Evolutionary conservation across 495 filamentous ascomycete genomes (phyloP).

Genomic region (Penicillium longicatenatum): DNA sequence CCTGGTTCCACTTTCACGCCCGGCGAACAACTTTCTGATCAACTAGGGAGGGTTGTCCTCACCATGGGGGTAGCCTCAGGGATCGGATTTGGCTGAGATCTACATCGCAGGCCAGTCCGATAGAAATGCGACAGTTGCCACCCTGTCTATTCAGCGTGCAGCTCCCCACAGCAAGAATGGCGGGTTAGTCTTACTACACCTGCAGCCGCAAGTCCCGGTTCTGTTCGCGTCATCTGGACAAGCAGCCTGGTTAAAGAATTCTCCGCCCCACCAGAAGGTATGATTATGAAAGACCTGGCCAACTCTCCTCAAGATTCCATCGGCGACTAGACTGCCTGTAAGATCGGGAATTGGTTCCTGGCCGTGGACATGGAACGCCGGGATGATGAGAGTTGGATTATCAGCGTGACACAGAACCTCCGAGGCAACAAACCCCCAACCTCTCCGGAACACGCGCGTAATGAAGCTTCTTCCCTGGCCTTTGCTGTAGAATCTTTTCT

Average conservation of each 20-base stretch:
- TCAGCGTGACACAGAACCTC: conserved; percentile 29
- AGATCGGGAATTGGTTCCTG: conserved; percentile 32
- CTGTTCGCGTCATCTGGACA: conserved; percentile 18
- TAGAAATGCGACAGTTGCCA: neutral
- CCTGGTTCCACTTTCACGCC: too few relatives aligned
- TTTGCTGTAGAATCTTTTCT: conserved; percentile 29
- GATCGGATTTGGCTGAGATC: too few relatives aligned
- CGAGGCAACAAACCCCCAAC: conserved; percentile 8
- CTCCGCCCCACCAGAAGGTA: conserved; percentile 1
- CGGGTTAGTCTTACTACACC: conserved; percentile 41
- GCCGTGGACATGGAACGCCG: conserved; percentile 19
- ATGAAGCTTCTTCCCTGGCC: conserved; percentile 20
- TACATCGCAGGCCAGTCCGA: conserved; percentile 7
- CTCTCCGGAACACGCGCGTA: too few relatives aligned
- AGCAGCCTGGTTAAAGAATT: conserved; percentile 12
- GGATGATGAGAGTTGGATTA: conserved; percentile 19
- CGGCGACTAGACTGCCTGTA: conserved; percentile 24
- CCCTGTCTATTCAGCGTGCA: neutral
- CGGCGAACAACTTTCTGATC: too few relatives aligned
- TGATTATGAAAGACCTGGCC: conserved; percentile 10
- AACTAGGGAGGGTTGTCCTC: too few relatives aligned
- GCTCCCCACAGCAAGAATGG: conserved; percentile 20
- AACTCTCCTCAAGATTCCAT: conserved; percentile 5
- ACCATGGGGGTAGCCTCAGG: too few relatives aligned
- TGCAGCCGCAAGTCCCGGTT: conserved; percentile 25